phyloP scores from a whole-genome alignment of 108 stramenopile species.

The Nitzschia palea region DNA sequence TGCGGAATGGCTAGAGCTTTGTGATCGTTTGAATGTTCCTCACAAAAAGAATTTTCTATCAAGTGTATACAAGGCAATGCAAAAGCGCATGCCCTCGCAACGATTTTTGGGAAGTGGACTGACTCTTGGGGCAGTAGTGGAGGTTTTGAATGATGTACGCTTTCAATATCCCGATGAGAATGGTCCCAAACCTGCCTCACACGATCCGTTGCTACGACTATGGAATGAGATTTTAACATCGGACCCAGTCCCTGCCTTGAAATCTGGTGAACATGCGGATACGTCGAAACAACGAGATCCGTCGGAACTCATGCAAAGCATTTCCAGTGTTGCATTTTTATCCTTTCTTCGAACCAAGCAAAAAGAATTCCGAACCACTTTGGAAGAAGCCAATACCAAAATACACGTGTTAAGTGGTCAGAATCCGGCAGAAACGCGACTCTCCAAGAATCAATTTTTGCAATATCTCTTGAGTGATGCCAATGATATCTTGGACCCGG shows the following conservation, averaged over 20 bases:
- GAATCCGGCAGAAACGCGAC: constrained; percentile 46
- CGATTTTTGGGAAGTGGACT: constrained; percentile 9
- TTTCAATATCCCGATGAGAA: constrained; percentile 5
- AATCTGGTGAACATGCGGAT: background rate
- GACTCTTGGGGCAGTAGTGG: constrained; percentile 26
- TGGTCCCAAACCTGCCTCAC: background rate
- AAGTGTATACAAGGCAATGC: constrained; percentile 17
- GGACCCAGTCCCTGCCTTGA: constrained; percentile 37
- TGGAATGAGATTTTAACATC: constrained; percentile 45
- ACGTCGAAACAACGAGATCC: constrained; percentile 10
- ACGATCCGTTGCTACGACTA: constrained; percentile 32
- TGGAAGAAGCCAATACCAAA: constrained; percentile 56
- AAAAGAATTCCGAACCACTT: constrained; percentile 46
- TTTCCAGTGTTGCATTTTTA: constrained; percentile 64
- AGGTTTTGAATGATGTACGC: constrained; percentile 30
- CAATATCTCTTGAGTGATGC: constrained; percentile 55
- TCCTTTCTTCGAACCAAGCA: constrained; percentile 63
- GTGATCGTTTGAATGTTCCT: constrained; percentile 56
- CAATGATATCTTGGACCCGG: constrained; percentile 71
- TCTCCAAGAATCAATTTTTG: constrained; percentile 53
- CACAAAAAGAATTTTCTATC: constrained; percentile 25
- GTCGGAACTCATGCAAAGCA: constrained; percentile 12
- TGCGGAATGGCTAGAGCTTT: constrained; percentile 53
- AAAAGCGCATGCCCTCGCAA: background rate
- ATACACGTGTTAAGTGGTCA: constrained; percentile 57